A percentile compares a stretch with the other conserved stretches of the same genome.
These are phyloP conservation scores for Pisolithus orientalis DNA, from an alignment of 768 basidiomycete genomes.

Conservation along the genomic window DNA sequence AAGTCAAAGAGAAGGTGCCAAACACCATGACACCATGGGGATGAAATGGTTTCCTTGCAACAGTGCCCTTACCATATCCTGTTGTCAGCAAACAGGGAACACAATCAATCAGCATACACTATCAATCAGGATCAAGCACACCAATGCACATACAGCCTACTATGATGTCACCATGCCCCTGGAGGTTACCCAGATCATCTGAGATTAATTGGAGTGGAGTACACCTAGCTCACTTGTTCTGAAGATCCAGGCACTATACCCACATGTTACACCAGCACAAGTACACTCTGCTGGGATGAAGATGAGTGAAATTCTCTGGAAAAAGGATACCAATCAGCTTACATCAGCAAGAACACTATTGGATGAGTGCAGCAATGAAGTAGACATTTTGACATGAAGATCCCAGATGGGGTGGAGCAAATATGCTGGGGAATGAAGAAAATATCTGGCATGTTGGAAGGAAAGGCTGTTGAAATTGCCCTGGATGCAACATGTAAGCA, in stretches of 20 bases:
- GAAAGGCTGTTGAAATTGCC: conserved; percentile 8
- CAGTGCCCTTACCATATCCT: not conserved
- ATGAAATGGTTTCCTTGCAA: not conserved
- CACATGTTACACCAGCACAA: conserved; percentile 17
- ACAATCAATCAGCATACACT: not conserved
- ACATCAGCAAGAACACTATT: conserved; percentile 19
- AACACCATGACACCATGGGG: conserved; percentile 1
- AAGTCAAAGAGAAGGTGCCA: conserved; percentile 1
- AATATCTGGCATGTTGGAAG: not conserved
- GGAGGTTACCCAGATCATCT: conserved; percentile 27
- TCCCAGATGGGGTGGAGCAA: conserved; percentile 15
- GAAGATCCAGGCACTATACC: conserved; percentile 28
- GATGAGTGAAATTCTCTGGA: conserved; percentile 23
- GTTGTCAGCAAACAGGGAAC: conserved; percentile 2
- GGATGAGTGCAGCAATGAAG: conserved; percentile 4
- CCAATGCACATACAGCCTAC: conserved; percentile 42
- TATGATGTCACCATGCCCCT: conserved; percentile 28
- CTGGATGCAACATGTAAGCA: conserved; percentile 14
- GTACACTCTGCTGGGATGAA: conserved; percentile 22
- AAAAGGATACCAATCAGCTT: conserved; percentile 16
- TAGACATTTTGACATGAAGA: not conserved
- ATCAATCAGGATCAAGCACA: conserved; percentile 19
- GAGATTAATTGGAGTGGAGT: conserved; percentile 19
- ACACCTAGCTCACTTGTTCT: conserved; percentile 25
- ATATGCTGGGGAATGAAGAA: conserved; percentile 4